A percentile compares a stretch with the other conserved stretches of the same genome.
phyloP scores from a whole-genome alignment of 2,329 filamentous ascomycete genomes.

The Xylaria sp. region DNA sequence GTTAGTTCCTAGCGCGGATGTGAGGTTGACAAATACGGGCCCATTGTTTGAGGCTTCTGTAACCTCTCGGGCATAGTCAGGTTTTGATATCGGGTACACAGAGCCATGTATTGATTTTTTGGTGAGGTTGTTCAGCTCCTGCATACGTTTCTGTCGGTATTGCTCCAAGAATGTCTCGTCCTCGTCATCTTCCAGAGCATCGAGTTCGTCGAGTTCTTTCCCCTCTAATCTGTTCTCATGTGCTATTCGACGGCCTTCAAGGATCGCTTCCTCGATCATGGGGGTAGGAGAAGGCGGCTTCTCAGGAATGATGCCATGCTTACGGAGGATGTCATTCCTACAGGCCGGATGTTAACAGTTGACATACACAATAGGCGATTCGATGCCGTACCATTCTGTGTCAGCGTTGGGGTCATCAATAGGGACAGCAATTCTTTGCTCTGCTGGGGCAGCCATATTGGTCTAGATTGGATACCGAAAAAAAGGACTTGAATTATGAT shows the following conservation, averaged over 20 bases:
- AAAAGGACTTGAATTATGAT: not conserved
- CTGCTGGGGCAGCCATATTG: conserved; percentile 68
- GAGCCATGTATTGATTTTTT: conserved; percentile 84
- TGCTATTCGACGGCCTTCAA: conserved; percentile 82
- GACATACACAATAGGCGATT: conserved; percentile 26
- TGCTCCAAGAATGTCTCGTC: conserved; percentile 90
- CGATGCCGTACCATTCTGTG: conserved; percentile 82
- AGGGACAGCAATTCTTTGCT: conserved; percentile 78
- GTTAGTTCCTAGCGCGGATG: conserved; percentile 80
- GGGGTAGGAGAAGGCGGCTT: conserved; percentile 95
- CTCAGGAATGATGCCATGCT: conserved; percentile 97
- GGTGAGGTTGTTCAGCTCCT: conserved; percentile 79
- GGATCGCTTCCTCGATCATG: conserved; percentile 92
- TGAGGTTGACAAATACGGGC: conserved; percentile 81
- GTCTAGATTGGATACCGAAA: not conserved
- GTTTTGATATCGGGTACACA: conserved; percentile 94
- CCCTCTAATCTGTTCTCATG: conserved; percentile 94
- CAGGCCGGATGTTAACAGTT: conserved; percentile 17
- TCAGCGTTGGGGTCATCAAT: conserved; percentile 96
- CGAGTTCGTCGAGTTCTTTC: conserved; percentile 93
- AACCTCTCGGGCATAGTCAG: conserved; percentile 89
- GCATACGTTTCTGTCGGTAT: conserved; percentile 88
- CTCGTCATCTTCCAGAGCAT: conserved; percentile 93
- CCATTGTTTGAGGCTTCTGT: conserved; percentile 85
- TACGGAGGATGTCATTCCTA: conserved; percentile 98